Evolutionary conservation across 2,329 filamentous ascomycete genomes (phyloP).

Genomic region (Sporothrix globosa): DNA sequence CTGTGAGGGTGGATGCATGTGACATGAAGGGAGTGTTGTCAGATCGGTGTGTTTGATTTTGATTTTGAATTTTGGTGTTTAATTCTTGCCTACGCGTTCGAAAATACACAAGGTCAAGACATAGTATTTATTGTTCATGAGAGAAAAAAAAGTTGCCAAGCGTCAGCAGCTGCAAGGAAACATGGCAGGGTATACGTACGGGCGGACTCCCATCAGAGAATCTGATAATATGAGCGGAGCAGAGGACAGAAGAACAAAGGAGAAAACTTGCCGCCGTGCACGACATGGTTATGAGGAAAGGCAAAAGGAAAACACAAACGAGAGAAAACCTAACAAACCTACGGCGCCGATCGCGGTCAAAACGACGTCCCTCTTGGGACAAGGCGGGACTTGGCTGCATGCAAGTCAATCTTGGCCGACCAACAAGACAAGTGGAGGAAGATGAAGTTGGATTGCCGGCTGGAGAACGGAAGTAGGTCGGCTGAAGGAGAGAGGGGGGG

Average conservation of each 20-base stretch:
- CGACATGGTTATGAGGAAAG: no score
- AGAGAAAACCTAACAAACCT: neutral
- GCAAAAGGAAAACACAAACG: neutral
- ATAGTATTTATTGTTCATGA: neutral
- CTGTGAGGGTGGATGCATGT: neutral
- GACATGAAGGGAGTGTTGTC: neutral
- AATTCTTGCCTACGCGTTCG: no score
- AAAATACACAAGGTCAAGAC: no score
- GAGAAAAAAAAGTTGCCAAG: neutral
- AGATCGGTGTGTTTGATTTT: neutral
- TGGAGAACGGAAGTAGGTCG: neutral
- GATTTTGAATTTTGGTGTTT: neutral
- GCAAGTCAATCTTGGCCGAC: conserved; percentile 6
- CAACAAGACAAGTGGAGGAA: neutral
- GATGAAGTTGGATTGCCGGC: neutral
- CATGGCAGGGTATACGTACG: no score
- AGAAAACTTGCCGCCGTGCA: neutral
- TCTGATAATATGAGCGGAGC: conserved; percentile 24
- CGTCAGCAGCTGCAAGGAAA: neutral
- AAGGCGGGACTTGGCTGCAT: neutral
- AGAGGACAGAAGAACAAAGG: neutral
- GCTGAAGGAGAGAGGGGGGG: neutral
- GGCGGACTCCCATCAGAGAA: neutral
- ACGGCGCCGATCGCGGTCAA: neutral
- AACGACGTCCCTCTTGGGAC: conserved; percentile 7